A percentile compares a stretch with the other conserved stretches of the same genome.
phyloP scores from a whole-genome alignment of 768 basidiomycete genomes.

The Mycena kentingensis region DNA sequence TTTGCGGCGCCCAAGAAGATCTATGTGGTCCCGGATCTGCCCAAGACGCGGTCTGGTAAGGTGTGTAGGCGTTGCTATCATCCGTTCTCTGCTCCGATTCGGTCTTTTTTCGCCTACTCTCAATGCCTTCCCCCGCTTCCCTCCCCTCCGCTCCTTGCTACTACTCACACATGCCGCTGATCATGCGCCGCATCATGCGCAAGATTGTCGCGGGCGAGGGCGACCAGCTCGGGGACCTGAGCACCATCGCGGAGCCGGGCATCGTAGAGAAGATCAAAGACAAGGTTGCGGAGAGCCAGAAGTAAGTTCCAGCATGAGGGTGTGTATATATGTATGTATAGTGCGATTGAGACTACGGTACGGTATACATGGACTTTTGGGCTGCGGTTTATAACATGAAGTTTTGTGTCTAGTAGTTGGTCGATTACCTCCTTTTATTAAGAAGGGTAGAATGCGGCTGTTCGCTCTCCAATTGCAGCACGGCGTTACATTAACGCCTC shows the following conservation, averaged over 20 bases:
- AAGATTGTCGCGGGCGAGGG: slow-evolving; percentile 95
- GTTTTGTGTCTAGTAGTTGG: too few species aligned
- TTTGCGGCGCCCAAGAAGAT: slow-evolving; percentile 97
- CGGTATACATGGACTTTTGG: too few species aligned
- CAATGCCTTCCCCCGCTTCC: background rate
- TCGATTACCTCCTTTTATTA: too few species aligned
- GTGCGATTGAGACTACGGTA: background rate
- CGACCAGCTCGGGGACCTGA: slow-evolving; percentile 94
- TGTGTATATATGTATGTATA: background rate
- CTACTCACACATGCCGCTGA: slow-evolving; percentile 41
- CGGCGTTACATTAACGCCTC: too few species aligned
- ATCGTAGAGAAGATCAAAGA: slow-evolving; percentile 84
- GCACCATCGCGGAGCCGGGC: slow-evolving; percentile 86
- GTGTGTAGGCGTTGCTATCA: slow-evolving; percentile 37
- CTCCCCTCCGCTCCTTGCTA: background rate
- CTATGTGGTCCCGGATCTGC: slow-evolving; percentile 78
- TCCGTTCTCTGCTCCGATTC: too few species aligned
- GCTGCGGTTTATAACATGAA: too few species aligned
- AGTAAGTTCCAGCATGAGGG: background rate
- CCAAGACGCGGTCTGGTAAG: slow-evolving; percentile 96
- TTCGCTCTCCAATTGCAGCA: too few species aligned
- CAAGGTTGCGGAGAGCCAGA: slow-evolving; percentile 59
- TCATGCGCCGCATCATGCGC: slow-evolving; percentile 94
- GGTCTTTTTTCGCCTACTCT: too few species aligned
- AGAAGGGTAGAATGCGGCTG: too few species aligned